Conservation (phyloP, 176 grass and related monocot species). For the Hordeum marinum region DNA sequence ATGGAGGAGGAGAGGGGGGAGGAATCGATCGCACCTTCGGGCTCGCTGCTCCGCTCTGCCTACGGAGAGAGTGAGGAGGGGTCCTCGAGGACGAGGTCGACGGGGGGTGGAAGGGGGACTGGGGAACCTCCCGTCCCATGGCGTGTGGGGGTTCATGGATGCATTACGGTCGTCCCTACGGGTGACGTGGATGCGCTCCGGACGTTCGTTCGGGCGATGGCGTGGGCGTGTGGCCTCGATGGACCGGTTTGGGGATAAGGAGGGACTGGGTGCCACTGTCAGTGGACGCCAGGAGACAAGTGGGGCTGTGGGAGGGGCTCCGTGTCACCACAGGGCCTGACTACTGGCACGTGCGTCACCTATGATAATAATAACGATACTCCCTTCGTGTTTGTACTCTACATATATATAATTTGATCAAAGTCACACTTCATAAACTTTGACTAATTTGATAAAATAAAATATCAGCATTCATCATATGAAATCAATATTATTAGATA, state of each 20-base stretch:
- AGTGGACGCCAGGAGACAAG: not conserved
- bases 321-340: not conserved
- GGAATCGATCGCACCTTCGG: slow-evolving; percentile 5
- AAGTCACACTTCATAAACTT: no score
- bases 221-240: not conserved
- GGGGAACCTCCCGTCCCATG: not conserved
- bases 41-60: not conserved
- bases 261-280: not conserved
- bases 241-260: not conserved
- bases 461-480: no score
- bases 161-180: not conserved
- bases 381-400: no score
- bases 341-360: no score
- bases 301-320: not conserved
- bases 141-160: not conserved
- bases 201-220: not conserved
- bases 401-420: no score
- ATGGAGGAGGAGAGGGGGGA: not conserved
- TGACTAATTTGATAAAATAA: no score
- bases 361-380: no score
- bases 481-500: no score
- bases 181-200: rapidly evolving
- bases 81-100: not conserved
- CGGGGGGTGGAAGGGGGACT: not conserved
- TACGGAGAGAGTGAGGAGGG: not conserved